Evolutionary conservation across 345 rosid genomes (phyloP).

Genomic region (Syzygium aromaticum): DNA sequence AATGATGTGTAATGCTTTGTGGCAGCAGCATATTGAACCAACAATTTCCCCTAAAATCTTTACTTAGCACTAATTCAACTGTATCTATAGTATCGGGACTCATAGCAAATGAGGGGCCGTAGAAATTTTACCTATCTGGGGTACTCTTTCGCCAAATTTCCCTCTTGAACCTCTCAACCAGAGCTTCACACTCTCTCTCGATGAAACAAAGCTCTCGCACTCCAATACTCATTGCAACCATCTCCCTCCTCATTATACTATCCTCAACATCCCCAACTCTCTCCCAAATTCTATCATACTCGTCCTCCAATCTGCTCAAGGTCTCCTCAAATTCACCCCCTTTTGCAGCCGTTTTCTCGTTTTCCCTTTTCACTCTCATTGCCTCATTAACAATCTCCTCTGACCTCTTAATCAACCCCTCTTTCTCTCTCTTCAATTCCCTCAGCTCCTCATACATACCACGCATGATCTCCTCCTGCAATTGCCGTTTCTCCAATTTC

Average conservation of each 20-base stretch:
- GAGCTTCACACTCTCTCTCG: conserved; percentile 71
- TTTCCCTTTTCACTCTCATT: conserved; percentile 27
- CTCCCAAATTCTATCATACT: conserved; percentile 57
- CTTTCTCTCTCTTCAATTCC: conserved; percentile 42
- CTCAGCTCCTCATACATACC: conserved; percentile 33
- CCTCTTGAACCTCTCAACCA: conserved; percentile 48
- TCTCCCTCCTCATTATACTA: conserved; percentile 48
- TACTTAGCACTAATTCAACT: background rate
- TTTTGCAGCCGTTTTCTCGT: conserved; percentile 13
- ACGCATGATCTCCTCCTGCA: conserved; percentile 58
- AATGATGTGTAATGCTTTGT: background rate
- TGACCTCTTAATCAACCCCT: conserved; percentile 32
- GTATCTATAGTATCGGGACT: background rate
- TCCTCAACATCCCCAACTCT: conserved; percentile 60
- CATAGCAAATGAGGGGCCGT: background rate
- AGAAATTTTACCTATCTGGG: conserved; percentile 30
- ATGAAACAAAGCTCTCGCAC: conserved; percentile 75
- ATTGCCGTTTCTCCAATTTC: conserved; percentile 45
- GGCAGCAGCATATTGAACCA: background rate
- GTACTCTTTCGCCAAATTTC: conserved; percentile 35
- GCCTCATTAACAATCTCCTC: conserved; percentile 41
- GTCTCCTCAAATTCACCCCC: conserved; percentile 36
- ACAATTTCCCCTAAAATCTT: background rate
- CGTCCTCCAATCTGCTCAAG: conserved; percentile 40
- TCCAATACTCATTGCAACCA: conserved; percentile 51